These are phyloP conservation scores for Hevea brasiliensis DNA, from an alignment of 345 rosid genomes.

Conservation along the genomic window DNA sequence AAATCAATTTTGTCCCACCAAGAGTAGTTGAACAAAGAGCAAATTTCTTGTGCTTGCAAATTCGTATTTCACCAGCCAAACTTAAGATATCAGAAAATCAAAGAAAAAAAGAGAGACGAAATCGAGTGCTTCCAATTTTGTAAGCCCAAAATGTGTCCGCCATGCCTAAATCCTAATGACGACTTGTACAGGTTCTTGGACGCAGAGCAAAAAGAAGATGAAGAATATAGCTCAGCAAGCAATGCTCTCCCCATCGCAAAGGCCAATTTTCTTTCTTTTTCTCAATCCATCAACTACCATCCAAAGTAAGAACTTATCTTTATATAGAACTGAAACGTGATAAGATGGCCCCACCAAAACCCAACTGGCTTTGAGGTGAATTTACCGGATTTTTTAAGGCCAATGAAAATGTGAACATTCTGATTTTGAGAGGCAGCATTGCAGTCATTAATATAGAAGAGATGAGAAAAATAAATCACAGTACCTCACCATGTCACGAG, in stretches of 20 bases:
- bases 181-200: constrained; percentile 7
- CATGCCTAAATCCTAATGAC: constrained; percentile 15
- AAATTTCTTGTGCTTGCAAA: constrained; percentile 73
- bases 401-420: background rate
- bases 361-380: background rate
- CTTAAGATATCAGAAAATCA: constrained; percentile 25
- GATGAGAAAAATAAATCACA: background rate
- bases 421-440: too few species aligned
- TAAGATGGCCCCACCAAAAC: constrained; percentile 32
- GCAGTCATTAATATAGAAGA: too few species aligned
- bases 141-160: constrained; percentile 22
- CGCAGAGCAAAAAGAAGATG: constrained; percentile 14
- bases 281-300: constrained; percentile 23
- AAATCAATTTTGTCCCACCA: constrained; percentile 67
- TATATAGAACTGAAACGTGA: background rate
- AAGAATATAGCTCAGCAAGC: constrained; percentile 38
- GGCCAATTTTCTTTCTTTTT: constrained; percentile 34
- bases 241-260: constrained; percentile 36
- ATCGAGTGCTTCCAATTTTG: constrained; percentile 11
- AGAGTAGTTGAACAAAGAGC: constrained; percentile 62
- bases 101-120: background rate
- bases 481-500: background rate
- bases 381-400: background rate
- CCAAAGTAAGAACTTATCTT: constrained; percentile 11
- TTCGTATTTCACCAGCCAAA: constrained; percentile 68